Evolutionary conservation across 495 filamentous ascomycete genomes (phyloP).

Genomic region (Corynascus novoguineensis): DNA sequence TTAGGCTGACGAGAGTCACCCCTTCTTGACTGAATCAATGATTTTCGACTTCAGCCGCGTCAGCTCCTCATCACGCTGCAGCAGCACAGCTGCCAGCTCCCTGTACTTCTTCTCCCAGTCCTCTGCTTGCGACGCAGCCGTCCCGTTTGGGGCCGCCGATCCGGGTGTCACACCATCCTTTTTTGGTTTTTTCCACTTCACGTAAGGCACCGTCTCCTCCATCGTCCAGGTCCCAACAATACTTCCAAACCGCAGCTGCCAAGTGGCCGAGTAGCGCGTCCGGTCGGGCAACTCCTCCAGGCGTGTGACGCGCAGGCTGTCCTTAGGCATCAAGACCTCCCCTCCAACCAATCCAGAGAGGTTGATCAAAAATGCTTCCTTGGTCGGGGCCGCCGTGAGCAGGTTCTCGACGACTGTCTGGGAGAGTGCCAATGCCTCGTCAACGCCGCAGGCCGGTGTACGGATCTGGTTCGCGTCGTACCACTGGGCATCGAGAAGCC

Average conservation of each 20-base stretch:
- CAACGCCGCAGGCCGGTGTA: conserved; percentile 36
- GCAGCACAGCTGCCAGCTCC: conserved; percentile 29
- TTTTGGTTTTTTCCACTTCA: conserved; percentile 29
- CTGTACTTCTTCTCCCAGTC: conserved; percentile 37
- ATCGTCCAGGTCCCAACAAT: conserved; percentile 42
- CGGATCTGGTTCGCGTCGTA: conserved; percentile 32
- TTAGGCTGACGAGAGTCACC: background rate
- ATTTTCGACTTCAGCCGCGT: conserved; percentile 22
- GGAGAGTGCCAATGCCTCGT: conserved; percentile 44
- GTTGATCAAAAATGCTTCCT: conserved; percentile 50
- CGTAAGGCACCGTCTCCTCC: conserved; percentile 42
- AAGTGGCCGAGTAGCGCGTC: conserved; percentile 39
- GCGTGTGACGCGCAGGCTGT: conserved; percentile 34
- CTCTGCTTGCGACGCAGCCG: conserved; percentile 4
- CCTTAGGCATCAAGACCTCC: conserved; percentile 36
- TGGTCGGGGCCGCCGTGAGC: conserved; percentile 34
- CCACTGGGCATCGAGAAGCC: conserved; percentile 41
- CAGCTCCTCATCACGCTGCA: conserved; percentile 30
- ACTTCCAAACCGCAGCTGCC: conserved; percentile 44
- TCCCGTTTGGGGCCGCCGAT: background rate
- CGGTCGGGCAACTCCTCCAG: conserved; percentile 25
- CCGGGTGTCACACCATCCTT: conserved; percentile 15
- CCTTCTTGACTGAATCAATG: conserved; percentile 17
- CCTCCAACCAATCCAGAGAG: conserved; percentile 46
- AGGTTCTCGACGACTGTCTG: conserved; percentile 44